Conservation (phyloP, 164 flowering plant species). For the Kingdonia uniflora region DNA sequence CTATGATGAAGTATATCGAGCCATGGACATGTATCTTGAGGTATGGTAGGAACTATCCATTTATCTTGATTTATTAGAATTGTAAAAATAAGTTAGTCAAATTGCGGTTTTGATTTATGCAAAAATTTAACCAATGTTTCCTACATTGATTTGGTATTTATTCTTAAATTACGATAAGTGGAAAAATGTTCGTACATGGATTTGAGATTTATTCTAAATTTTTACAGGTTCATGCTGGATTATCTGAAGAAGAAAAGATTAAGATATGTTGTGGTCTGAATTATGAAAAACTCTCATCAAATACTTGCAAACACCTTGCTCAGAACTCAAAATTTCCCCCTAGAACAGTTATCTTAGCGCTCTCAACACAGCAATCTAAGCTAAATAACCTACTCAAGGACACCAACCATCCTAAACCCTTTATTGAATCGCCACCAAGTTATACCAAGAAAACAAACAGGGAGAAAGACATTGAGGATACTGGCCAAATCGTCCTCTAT, state of each 20-base stretch:
- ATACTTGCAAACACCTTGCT: slow-evolving; percentile 30
- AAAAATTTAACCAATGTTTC: neutral
- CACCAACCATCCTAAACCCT: slow-evolving; percentile 12
- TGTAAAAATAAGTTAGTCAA: too few species aligned
- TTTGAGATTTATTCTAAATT: slow-evolving; percentile 5
- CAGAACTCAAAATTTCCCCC: slow-evolving; percentile 43
- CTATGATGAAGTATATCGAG: slow-evolving; percentile 49
- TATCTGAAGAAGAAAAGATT: slow-evolving; percentile 41
- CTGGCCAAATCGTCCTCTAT: slow-evolving; percentile 41
- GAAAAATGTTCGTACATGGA: neutral
- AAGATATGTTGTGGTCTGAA: slow-evolving; percentile 37
- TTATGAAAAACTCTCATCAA: slow-evolving; percentile 47
- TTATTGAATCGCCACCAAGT: slow-evolving; percentile 14
- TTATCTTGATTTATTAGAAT: too few species aligned
- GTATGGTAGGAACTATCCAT: slow-evolving; percentile 20
- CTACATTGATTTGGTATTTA: slow-evolving; percentile 4
- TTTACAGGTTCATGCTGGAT: slow-evolving; percentile 45
- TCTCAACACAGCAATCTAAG: slow-evolving; percentile 38
- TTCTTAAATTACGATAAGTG: too few species aligned
- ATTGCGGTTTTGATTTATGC: neutral
- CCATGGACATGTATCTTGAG: slow-evolving; percentile 69
- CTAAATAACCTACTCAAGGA: slow-evolving; percentile 39
- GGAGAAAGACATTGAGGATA: slow-evolving; percentile 13
- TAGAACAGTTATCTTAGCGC: slow-evolving; percentile 29
- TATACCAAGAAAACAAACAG: slow-evolving; percentile 9